Percentiles rank a stretch among this genome's conserved stretches.
Evolutionary conservation across 1,139 yeast species (phyloP).

Genomic region (Blastobotrys arbuscula): DNA sequence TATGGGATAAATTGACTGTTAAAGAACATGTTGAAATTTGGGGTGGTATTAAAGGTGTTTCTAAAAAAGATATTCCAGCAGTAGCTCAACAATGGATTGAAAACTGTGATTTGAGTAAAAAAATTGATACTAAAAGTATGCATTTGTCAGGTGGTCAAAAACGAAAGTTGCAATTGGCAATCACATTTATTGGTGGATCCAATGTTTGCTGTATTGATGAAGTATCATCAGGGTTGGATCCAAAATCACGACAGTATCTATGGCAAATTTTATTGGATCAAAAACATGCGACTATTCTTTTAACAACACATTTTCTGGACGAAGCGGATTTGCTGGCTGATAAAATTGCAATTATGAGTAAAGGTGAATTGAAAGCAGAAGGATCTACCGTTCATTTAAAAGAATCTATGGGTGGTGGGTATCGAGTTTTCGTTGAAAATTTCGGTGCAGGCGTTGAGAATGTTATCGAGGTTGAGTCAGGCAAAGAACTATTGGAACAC

Average conservation of each 20-base stretch:
- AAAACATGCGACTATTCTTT: conserved; percentile 30
- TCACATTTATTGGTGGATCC: conserved; percentile 36
- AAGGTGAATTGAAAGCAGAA: conserved; percentile 30
- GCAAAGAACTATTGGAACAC: conserved; percentile 23
- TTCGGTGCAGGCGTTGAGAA: conserved; percentile 28
- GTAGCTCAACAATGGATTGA: conserved; percentile 20
- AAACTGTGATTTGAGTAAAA: conserved; percentile 31
- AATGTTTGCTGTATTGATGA: conserved; percentile 37
- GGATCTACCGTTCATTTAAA: conserved; percentile 35
- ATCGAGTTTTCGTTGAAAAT: conserved; percentile 24
- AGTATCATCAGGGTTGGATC: conserved; percentile 38
- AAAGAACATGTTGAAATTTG: conserved; percentile 33
- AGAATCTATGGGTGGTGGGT: conserved; percentile 35
- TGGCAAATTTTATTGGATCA: conserved; percentile 36
- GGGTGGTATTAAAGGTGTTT: conserved; percentile 31
- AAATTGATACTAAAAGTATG: conserved; percentile 23
- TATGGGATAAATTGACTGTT: conserved; percentile 36
- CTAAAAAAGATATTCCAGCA: conserved; percentile 7
- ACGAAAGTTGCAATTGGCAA: conserved; percentile 79
- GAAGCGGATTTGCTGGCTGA: conserved; percentile 37
- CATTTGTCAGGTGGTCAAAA: conserved; percentile 84
- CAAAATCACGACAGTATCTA: conserved; percentile 34
- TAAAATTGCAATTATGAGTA: conserved; percentile 33
- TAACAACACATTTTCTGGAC: conserved; percentile 37
- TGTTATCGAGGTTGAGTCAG: conserved; percentile 20